A percentile compares a stretch with the other conserved stretches of the same genome.
Conservation (phyloP, 805 yeast genomes). For the Yamadazyma tumulicola region DNA sequence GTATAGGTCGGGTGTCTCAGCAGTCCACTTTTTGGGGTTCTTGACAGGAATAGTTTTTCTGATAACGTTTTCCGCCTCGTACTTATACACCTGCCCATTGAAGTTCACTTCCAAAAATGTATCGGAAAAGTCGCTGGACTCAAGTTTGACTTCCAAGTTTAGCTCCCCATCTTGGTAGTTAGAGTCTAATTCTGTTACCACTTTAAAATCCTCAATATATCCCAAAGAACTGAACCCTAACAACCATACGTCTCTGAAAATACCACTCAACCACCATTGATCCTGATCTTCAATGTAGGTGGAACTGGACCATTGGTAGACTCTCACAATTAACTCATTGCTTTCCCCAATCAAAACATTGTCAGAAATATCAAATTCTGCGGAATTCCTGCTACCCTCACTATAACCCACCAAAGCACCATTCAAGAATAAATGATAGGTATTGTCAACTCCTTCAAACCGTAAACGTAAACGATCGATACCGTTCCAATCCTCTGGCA, state of each 20-base stretch:
- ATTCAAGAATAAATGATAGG: conserved; percentile 30
- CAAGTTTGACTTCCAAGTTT: conserved; percentile 1
- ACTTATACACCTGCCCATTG: not conserved
- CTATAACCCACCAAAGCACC: conserved; percentile 26
- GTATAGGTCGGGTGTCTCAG: conserved; percentile 30
- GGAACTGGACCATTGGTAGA: conserved; percentile 30
- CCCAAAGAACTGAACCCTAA: conserved; percentile 20
- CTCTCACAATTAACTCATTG: conserved; percentile 21
- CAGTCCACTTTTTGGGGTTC: conserved; percentile 28
- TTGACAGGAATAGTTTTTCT: conserved; percentile 7
- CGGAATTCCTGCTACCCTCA: conserved; percentile 30
- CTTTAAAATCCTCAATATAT: conserved; percentile 24
- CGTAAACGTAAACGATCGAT: conserved; percentile 17
- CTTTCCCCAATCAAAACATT: conserved; percentile 5
- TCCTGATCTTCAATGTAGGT: conserved; percentile 36
- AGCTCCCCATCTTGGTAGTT: conserved; percentile 3
- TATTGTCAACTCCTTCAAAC: conserved; percentile 36
- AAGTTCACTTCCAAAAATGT: not conserved
- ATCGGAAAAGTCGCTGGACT: conserved; percentile 1
- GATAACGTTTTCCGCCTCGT: too few species aligned
- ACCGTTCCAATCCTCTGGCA: conserved; percentile 13
- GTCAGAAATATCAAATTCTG: conserved; percentile 27
- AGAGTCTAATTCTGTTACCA: conserved; percentile 18
- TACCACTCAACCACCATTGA: conserved; percentile 41
- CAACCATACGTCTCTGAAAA: conserved; percentile 32